Evolutionary conservation across 2,329 filamentous ascomycete species (phyloP).

Genomic region (Neopestalotiopsis rosae): DNA sequence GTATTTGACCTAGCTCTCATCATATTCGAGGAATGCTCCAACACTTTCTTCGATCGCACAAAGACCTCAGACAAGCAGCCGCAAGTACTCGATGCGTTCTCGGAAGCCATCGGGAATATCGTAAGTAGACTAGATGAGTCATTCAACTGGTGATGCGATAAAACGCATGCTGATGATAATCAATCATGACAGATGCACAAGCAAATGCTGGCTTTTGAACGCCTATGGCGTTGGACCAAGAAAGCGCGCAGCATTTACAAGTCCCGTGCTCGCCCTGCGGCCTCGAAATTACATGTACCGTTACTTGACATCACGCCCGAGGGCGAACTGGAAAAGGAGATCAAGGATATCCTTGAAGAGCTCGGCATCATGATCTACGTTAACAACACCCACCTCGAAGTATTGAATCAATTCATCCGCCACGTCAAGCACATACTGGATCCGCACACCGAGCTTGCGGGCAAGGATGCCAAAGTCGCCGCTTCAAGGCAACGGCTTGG

Average conservation of each 20-base stretch:
- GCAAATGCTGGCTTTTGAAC: slow-evolving; percentile 43
- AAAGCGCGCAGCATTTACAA: slow-evolving; percentile 28
- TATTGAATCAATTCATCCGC: slow-evolving; percentile 34
- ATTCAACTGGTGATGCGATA: no score
- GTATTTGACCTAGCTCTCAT: slow-evolving; percentile 49
- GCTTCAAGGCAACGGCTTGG: neutral
- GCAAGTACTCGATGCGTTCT: slow-evolving; percentile 47
- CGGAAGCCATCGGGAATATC: slow-evolving; percentile 40
- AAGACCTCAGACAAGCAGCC: slow-evolving; percentile 38
- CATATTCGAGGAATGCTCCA: slow-evolving; percentile 47
- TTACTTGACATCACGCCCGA: slow-evolving; percentile 49
- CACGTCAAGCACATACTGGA: slow-evolving; percentile 30
- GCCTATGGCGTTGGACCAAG: slow-evolving; percentile 43
- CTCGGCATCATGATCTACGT: slow-evolving; percentile 52
- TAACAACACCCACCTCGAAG: slow-evolving; percentile 39
- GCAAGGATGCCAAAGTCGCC: neutral
- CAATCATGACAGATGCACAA: slow-evolving; percentile 36
- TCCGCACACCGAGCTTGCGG: slow-evolving; percentile 21
- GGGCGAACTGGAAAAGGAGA: slow-evolving; percentile 46
- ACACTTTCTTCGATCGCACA: slow-evolving; percentile 45
- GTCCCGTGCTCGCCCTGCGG: slow-evolving; percentile 25
- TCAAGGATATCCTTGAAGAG: slow-evolving; percentile 54
- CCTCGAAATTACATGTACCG: slow-evolving; percentile 31
- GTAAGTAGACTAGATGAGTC: no score
- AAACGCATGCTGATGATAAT: no score